Evolutionary conservation across 306 rosid genomes (phyloP).

Genomic region (Rosa multiflora): DNA sequence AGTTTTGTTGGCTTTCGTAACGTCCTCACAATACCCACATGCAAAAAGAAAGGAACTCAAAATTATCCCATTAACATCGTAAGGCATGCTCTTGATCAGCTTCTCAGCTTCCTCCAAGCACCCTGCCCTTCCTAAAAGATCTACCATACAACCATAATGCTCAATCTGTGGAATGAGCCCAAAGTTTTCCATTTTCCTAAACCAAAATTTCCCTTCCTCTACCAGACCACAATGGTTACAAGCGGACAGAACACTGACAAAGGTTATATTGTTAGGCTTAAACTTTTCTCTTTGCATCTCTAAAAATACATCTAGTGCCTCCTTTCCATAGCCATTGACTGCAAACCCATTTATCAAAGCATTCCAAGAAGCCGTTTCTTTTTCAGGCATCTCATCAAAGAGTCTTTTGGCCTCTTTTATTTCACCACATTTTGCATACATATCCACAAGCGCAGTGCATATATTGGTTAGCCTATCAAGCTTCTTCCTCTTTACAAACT

Average conservation of each 20-base stretch:
- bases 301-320: slow-evolving; percentile 52
- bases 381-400: slow-evolving; percentile 46
- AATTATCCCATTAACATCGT: slow-evolving; percentile 56
- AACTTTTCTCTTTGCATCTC: slow-evolving; percentile 41
- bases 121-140: slow-evolving; percentile 72
- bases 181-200: slow-evolving; percentile 49
- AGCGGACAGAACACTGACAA: slow-evolving; percentile 59
- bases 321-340: slow-evolving; percentile 59
- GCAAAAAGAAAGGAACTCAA: slow-evolving; percentile 64
- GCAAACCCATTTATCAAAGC: slow-evolving; percentile 76
- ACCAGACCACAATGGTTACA: slow-evolving; percentile 71
- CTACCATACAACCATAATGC: slow-evolving; percentile 75
- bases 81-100: slow-evolving; percentile 59
- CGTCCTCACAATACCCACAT: slow-evolving; percentile 53
- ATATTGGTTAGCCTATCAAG: slow-evolving; percentile 40
- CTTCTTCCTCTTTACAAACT: slow-evolving; percentile 40
- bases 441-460: slow-evolving; percentile 58
- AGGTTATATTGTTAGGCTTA: slow-evolving; percentile 52
- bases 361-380: slow-evolving; percentile 65
- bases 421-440: slow-evolving; percentile 81
- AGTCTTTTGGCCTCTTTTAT: slow-evolving; percentile 40
- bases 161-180: slow-evolving; percentile 59
- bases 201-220: slow-evolving; percentile 64
- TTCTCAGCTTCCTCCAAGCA: slow-evolving; percentile 70
- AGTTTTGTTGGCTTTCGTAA: slow-evolving; percentile 55